A percentile compares a stretch with the other conserved stretches of the same genome.
Conservation (phyloP, 371 early-diverging fungal genomes). For the Conidiobolus incongruus region DNA sequence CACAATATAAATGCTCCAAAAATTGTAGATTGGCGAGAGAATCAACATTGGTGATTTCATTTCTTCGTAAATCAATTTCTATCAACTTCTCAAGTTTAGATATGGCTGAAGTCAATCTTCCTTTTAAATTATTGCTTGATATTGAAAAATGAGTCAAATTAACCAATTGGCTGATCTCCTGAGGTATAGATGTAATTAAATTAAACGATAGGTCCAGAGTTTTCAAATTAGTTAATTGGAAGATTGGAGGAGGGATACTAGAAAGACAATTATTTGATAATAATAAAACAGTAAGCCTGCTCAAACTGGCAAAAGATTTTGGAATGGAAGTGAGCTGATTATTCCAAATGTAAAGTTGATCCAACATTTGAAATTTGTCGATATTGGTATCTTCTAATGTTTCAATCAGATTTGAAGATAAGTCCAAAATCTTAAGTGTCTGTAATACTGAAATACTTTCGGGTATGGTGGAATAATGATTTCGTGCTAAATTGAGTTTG, state of each 20-base stretch:
- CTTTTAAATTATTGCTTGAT: slow-evolving; percentile 45
- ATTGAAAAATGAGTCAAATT: slow-evolving; percentile 37
- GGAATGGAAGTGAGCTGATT: slow-evolving; percentile 51
- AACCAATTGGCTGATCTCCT: slow-evolving; percentile 40
- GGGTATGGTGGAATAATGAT: slow-evolving; percentile 36
- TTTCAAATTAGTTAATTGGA: slow-evolving; percentile 25
- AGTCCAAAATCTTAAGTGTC: slow-evolving; percentile 35
- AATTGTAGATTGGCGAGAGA: slow-evolving; percentile 24
- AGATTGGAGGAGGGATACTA: slow-evolving; percentile 30
- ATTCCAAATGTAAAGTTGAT: slow-evolving; percentile 38
- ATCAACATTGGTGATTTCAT: slow-evolving; percentile 36
- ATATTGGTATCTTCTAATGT: no score
- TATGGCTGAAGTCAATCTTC: slow-evolving; percentile 37
- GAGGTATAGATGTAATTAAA: slow-evolving; percentile 44
- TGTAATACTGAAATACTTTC: slow-evolving; percentile 23
- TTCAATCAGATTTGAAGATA: slow-evolving; percentile 53
- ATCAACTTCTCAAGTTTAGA: slow-evolving; percentile 30
- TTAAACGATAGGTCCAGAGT: slow-evolving; percentile 68
- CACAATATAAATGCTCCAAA: slow-evolving; percentile 32
- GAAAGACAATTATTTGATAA: slow-evolving; percentile 52
- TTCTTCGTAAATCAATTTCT: slow-evolving; percentile 53
- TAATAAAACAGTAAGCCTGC: slow-evolving; percentile 42
- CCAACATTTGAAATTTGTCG: slow-evolving; percentile 28
- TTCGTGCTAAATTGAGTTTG: slow-evolving; percentile 37
- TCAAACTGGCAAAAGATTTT: slow-evolving; percentile 23